Percentiles rank a stretch among this genome's conserved stretches.
These are phyloP conservation scores for Collybia mongolica DNA, from an alignment of 768 basidiomycete genomes.

Conservation along the genomic window DNA sequence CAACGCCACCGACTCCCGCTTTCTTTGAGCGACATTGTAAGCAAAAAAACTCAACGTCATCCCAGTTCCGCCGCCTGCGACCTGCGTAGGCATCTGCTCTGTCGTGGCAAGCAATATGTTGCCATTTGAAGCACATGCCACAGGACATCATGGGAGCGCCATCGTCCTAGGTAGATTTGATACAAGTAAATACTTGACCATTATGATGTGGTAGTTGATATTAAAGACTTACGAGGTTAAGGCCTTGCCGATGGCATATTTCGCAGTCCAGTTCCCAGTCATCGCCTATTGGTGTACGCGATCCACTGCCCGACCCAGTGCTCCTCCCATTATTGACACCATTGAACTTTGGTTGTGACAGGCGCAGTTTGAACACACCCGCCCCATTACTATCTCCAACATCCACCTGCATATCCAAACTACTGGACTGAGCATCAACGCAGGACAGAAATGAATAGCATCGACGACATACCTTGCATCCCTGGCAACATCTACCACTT, in stretches of 20 bases:
- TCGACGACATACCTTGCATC: slow-evolving; percentile 5
- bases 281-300: slow-evolving; percentile 54
- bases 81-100: slow-evolving; percentile 62
- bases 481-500: slow-evolving; percentile 13
- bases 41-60: slow-evolving; percentile 81
- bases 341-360: neutral
- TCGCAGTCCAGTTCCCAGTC: slow-evolving; percentile 91
- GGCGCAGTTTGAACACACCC: too few relatives aligned
- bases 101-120: slow-evolving; percentile 87
- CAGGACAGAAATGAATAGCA: neutral
- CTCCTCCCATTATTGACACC: neutral
- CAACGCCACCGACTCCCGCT: slow-evolving; percentile 2
- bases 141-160: slow-evolving; percentile 80
- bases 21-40: slow-evolving; percentile 43
- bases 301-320: slow-evolving; percentile 25
- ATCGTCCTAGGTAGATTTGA: slow-evolving; percentile 59
- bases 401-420: slow-evolving; percentile 6
- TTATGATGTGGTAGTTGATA: neutral
- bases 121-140: slow-evolving; percentile 82
- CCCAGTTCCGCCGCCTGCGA: slow-evolving; percentile 76
- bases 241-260: slow-evolving; percentile 69
- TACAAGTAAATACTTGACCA: slow-evolving; percentile 11
- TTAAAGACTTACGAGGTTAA: slow-evolving; percentile 63
- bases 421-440: neutral
- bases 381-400: neutral